Base-by-base conservation (phyloP, 225 moss, liverwort and hornwort species). In the Marchantia polymorpha region DNA sequence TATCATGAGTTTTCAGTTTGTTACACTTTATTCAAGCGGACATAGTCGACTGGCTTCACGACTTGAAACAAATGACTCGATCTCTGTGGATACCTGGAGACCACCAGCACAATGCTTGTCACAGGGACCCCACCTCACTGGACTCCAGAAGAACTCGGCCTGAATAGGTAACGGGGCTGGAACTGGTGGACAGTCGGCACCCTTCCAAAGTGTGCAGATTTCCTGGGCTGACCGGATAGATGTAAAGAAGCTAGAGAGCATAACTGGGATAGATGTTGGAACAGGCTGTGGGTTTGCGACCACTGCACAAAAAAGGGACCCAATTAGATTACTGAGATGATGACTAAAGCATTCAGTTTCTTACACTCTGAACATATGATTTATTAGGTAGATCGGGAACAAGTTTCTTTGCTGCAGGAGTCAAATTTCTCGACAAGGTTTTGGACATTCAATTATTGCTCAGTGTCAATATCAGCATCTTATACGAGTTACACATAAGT, bases 31-130 rank as follows among this genome's bases (percentile, higher is more conserved):
- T 39, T 39, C 17, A 3, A 58, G 4, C 48, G 22, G 47, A 20
- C 19, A 31, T 3, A 47, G 46, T 48, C 17, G 20, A 15, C 58
- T 58, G 58, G 6, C 13, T 69, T 31, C 7, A 39, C 39, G 10
- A 17, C 39, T 16, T 29, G 8, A 74, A 53, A 74, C 25, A 3
- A 8, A 23, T 50, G 52, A 74, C 53, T 52, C 54, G 7, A 52
- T 72, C 52, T 72, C 72, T 20, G 25, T 77, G 79, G 66, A 76
- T 79, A 96, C 96, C 81, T 96, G 94, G 51, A 60, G 78, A 73
- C 96, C 96, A 71, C 96, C 96, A 60, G 92, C 94, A 77, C 96
- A 96, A 19, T 82, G 75, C 68, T 74, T 79, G 78, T 85, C 84
- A 65, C 96, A 94, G 27, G 86, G 80, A 46, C 68, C 83, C 96